Conservation (phyloP, 208 protist species). For the Naegleria gruberi region DNA sequence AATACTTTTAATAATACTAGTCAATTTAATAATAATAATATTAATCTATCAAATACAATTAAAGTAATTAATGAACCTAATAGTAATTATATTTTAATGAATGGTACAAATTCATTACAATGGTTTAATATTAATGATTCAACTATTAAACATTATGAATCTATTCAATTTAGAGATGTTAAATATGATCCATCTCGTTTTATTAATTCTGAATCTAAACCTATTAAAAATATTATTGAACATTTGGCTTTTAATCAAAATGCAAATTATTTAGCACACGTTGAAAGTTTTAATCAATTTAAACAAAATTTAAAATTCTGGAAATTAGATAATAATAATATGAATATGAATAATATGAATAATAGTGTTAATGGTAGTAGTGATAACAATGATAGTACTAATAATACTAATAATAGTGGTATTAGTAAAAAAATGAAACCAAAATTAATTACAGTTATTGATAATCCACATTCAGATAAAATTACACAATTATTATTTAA, state of each 20-base stretch:
- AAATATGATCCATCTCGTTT: not conserved
- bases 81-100: not conserved
- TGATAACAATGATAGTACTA: too few relatives aligned
- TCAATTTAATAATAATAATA: too few relatives aligned
- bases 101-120: not conserved
- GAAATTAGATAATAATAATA: not conserved
- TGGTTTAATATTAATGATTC: not conserved
- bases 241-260: not conserved
- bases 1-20: too few relatives aligned
- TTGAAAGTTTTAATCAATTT: not conserved
- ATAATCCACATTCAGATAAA: not conserved
- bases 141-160: not conserved
- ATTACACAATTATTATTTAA: not conserved
- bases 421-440: not conserved
- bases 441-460: not conserved
- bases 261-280: not conserved
- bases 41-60: not conserved
- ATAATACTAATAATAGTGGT: not conserved
- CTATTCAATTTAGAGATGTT: not conserved
- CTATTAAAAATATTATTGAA: not conserved
- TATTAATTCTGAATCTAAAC: not conserved
- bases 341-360: too few relatives aligned
- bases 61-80: not conserved
- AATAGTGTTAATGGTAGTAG: too few relatives aligned
- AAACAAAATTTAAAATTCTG: slow-evolving; percentile 4